phyloP scores from a whole-genome alignment of 169 alveolate species.

The Plasmodium coatneyi region DNA sequence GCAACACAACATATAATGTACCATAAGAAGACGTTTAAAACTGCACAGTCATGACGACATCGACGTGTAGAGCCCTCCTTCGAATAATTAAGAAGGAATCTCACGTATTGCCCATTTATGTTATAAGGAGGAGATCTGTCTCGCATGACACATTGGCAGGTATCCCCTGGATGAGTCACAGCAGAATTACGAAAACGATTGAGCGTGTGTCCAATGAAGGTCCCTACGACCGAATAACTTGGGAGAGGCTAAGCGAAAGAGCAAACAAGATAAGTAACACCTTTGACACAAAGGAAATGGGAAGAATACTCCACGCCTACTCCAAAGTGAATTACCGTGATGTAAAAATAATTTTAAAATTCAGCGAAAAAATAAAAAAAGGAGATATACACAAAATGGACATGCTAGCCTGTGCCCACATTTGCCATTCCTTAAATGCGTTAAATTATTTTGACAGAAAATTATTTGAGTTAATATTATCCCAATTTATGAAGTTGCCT shows the following conservation, averaged over 20 bases:
- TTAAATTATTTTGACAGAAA: constrained; percentile 50
- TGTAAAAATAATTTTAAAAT: constrained; percentile 51
- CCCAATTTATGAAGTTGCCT: background rate
- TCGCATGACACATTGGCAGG: constrained; percentile 72
- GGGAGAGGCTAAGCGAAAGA: constrained; percentile 68
- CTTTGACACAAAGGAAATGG: constrained; percentile 49
- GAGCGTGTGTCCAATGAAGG: constrained; percentile 68
- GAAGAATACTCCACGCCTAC: constrained; percentile 60
- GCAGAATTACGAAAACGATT: constrained; percentile 53
- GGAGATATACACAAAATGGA: constrained; percentile 31
- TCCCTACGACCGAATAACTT: constrained; percentile 65
- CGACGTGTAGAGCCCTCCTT: background rate
- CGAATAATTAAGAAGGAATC: background rate
- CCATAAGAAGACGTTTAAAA: background rate
- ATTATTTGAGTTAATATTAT: constrained; percentile 18
- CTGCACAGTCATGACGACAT: background rate
- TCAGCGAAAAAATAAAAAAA: constrained; percentile 53
- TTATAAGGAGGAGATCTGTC: constrained; percentile 18
- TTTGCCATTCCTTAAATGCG: constrained; percentile 54
- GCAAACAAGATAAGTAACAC: constrained; percentile 27
- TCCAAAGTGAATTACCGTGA: constrained; percentile 64
- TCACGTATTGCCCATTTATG: background rate
- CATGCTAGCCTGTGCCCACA: constrained; percentile 48
- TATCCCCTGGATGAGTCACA: constrained; percentile 74
- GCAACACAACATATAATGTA: background rate